These are phyloP conservation scores for Botrytis byssoidea DNA, from an alignment of 2,329 filamentous ascomycete genomes.

Conservation along the genomic window DNA sequence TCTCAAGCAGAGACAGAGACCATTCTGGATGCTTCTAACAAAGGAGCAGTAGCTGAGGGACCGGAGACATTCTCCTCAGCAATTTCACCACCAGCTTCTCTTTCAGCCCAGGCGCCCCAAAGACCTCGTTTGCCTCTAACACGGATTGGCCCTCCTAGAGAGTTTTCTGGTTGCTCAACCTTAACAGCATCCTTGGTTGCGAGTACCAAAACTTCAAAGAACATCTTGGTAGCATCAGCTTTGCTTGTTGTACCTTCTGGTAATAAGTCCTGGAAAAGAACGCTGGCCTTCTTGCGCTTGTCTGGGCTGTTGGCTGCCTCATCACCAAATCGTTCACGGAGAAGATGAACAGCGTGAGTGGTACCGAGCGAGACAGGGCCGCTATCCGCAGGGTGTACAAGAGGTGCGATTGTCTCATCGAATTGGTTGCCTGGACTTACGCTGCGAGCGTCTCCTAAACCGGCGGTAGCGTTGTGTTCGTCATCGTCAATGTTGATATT, in stretches of 20 bases:
- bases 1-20: constrained; percentile 15
- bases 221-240: constrained; percentile 97
- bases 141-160: constrained; percentile 75
- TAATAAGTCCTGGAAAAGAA: constrained; percentile 88
- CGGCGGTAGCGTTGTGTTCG: constrained; percentile 46
- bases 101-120: constrained; percentile 95
- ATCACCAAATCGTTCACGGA: constrained; percentile 81
- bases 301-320: constrained; percentile 67
- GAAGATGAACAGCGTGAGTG: constrained; percentile 91
- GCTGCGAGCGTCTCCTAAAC: constrained; percentile 39
- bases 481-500: constrained; percentile 47
- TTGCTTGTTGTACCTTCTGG: constrained; percentile 78
- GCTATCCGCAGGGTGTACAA: constrained; percentile 78
- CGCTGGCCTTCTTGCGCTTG: constrained; percentile 71
- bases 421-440: constrained; percentile 58
- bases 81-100: constrained; percentile 63
- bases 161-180: constrained; percentile 76
- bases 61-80: constrained; percentile 35
- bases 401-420: constrained; percentile 73
- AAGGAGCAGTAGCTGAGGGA: constrained; percentile 8
- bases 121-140: constrained; percentile 92
- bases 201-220: constrained; percentile 93
- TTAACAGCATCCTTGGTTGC: constrained; percentile 98
- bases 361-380: constrained; percentile 88
- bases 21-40: constrained; percentile 19